Evolutionary conservation across 768 basidiomycete species (phyloP).

Genomic region (Rubroboletus pulcherrimus): DNA sequence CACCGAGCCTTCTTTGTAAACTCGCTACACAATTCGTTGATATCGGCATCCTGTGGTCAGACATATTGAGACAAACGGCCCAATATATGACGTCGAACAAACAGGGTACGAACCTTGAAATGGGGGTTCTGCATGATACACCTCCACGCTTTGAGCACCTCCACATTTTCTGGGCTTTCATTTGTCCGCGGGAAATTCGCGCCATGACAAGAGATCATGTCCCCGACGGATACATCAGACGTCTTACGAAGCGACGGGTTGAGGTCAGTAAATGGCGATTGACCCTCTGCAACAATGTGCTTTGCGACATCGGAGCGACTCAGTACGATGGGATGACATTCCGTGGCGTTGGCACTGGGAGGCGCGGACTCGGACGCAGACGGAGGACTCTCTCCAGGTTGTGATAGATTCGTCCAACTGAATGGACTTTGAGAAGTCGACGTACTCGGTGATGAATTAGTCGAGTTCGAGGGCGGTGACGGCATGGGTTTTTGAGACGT

Average conservation of each 20-base stretch:
- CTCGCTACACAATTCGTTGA: constrained; percentile 74
- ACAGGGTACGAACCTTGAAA: constrained; percentile 57
- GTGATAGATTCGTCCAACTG: constrained; percentile 25
- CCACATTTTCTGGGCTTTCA: constrained; percentile 69
- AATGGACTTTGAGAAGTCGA: constrained; percentile 25
- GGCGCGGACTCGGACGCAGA: constrained; percentile 36
- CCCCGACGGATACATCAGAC: constrained; percentile 40
- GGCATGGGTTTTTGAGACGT: constrained; percentile 15
- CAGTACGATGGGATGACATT: neutral
- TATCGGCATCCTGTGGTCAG: constrained; percentile 59
- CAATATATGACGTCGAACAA: neutral
- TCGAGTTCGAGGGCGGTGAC: constrained; percentile 18
- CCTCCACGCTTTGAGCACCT: constrained; percentile 77
- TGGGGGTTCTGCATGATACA: constrained; percentile 70
- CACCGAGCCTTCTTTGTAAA: constrained; percentile 81
- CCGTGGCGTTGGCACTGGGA: constrained; percentile 28
- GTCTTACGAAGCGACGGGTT: constrained; percentile 38
- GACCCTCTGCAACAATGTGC: constrained; percentile 50
- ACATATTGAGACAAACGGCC: neutral
- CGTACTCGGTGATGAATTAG: constrained; percentile 25
- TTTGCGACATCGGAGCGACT: constrained; percentile 51
- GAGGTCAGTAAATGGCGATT: constrained; percentile 50
- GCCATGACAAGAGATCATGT: constrained; percentile 63
- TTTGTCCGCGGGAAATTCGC: constrained; percentile 65
- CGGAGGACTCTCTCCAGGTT: constrained; percentile 30